phyloP scores from a whole-genome alignment of 192 early-diverging fungal genomes.

The Chytriomyces confervae region DNA sequence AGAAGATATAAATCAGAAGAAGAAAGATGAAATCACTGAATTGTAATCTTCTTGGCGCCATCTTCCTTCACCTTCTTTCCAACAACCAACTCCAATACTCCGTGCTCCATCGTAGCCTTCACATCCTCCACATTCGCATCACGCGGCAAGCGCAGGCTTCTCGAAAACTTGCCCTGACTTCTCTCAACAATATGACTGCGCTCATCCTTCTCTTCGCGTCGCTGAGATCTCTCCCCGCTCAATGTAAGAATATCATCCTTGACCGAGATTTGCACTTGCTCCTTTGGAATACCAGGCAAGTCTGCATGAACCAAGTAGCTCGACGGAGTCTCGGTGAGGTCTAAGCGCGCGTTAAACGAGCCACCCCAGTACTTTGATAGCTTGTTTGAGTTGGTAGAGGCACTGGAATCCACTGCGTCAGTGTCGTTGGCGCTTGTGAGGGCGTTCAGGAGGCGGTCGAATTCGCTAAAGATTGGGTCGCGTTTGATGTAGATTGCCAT shows the following conservation, averaged over 20 bases:
- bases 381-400: neutral
- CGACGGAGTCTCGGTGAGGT: constrained; percentile 58
- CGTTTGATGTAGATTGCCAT: neutral
- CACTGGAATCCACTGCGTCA: neutral
- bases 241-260: constrained; percentile 55
- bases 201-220: constrained; percentile 43
- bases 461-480: constrained; percentile 27
- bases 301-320: constrained; percentile 56
- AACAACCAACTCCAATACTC: constrained; percentile 56
- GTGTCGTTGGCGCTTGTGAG: neutral
- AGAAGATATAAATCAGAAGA: neutral
- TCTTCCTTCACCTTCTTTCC: constrained; percentile 46
- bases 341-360: constrained; percentile 35
- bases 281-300: constrained; percentile 62
- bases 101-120: constrained; percentile 60
- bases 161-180: constrained; percentile 54
- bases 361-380: constrained; percentile 9
- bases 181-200: constrained; percentile 59
- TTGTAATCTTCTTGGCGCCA: constrained; percentile 54
- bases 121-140: constrained; percentile 55
- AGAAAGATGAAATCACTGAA: constrained; percentile 40
- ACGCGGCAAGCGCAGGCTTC: constrained; percentile 54
- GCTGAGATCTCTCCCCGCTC: constrained; percentile 47
- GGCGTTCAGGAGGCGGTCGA: constrained; percentile 10
- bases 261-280: constrained; percentile 58